Evolutionary conservation across 306 rosid genomes (phyloP).

Genomic region (Spatholobus suberectus): DNA sequence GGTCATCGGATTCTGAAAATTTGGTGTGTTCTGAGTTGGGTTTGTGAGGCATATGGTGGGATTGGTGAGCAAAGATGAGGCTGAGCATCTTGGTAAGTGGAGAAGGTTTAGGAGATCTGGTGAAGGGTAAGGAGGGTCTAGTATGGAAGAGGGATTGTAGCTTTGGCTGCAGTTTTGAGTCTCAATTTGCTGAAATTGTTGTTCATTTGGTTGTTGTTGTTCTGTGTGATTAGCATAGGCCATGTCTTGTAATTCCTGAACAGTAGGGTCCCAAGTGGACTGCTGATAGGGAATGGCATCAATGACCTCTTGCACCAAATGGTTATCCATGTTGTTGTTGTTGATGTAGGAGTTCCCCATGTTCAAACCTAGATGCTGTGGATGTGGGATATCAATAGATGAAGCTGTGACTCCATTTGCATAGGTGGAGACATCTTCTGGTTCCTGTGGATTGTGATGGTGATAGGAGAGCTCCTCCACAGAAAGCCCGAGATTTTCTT

Average conservation of each 20-base stretch:
- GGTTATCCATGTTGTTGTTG: constrained; percentile 32
- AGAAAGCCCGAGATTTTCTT: constrained; percentile 56
- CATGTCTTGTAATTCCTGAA: constrained; percentile 60
- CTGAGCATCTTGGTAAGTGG: constrained; percentile 75
- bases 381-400: constrained; percentile 49
- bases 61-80: constrained; percentile 60
- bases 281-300: constrained; percentile 47
- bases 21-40: constrained; percentile 49
- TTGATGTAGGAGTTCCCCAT: constrained; percentile 47
- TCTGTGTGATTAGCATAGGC: constrained; percentile 41
- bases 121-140: constrained; percentile 56
- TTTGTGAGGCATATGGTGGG: constrained; percentile 65
- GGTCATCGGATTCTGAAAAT: constrained; percentile 49
- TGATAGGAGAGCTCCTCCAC: constrained; percentile 64
- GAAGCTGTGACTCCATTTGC: constrained; percentile 41
- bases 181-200: constrained; percentile 59
- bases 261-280: constrained; percentile 53
- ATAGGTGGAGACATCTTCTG: constrained; percentile 40
- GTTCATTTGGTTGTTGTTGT: constrained; percentile 44
- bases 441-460: constrained; percentile 48
- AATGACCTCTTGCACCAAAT: constrained; percentile 48
- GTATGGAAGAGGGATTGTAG: constrained; percentile 41
- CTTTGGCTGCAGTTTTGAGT: constrained; percentile 45
- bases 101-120: constrained; percentile 82
- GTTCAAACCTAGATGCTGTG: constrained; percentile 57